These are phyloP conservation scores for Lotmaria passim DNA, from an alignment of 208 protist species.

Conservation along the genomic window DNA sequence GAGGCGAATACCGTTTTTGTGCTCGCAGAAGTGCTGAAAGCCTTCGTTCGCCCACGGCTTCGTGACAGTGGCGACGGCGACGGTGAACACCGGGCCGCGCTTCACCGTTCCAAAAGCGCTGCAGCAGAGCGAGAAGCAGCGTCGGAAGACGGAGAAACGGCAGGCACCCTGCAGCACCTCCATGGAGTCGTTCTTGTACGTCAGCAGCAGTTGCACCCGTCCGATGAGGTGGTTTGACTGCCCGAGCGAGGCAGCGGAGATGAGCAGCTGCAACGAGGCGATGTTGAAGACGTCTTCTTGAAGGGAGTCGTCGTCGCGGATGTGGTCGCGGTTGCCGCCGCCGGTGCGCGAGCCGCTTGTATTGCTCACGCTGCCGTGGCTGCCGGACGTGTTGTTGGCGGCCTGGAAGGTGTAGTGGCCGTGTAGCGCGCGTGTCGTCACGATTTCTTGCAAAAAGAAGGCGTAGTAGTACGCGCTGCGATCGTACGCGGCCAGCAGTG, in stretches of 20 bases:
- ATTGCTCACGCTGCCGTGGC: conserved; percentile 18
- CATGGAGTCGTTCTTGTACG: conserved; percentile 61
- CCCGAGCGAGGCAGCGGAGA: conserved; percentile 61
- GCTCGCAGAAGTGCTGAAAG: conserved; percentile 46
- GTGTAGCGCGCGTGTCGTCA: conserved; percentile 69
- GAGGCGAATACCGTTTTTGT: conserved; percentile 60
- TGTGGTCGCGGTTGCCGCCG: neutral
- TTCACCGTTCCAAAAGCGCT: conserved; percentile 45
- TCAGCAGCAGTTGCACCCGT: conserved; percentile 66
- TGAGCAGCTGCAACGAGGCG: conserved; percentile 44
- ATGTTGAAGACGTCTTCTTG: conserved; percentile 45
- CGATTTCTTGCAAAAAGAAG: conserved; percentile 72
- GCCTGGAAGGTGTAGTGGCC: conserved; percentile 70
- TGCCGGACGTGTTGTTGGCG: conserved; percentile 20
- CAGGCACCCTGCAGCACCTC: conserved; percentile 72
- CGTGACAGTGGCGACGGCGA: conserved; percentile 48
- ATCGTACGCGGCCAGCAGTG: conserved; percentile 43
- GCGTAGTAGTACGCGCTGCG: conserved; percentile 41
- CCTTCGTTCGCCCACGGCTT: conserved; percentile 67
- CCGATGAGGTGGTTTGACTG: conserved; percentile 70
- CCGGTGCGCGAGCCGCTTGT: conserved; percentile 9
- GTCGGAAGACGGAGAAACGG: conserved; percentile 60
- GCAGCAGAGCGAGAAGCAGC: conserved; percentile 71
- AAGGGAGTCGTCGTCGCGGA: conserved; percentile 20
- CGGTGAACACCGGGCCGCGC: conserved; percentile 67